phyloP scores from a whole-genome alignment of 129 eudicot genomes.

The Arctium minus region DNA sequence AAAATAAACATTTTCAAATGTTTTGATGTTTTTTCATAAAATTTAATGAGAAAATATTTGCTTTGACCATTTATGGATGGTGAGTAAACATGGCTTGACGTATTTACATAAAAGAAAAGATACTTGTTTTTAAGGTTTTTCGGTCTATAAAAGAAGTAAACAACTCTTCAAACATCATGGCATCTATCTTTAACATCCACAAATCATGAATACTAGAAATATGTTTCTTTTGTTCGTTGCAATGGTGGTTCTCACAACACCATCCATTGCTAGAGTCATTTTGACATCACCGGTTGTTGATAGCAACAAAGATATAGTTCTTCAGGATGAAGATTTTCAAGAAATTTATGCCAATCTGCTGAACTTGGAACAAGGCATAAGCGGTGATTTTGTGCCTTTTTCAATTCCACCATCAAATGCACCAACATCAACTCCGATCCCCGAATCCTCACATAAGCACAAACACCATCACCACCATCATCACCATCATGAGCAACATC shows the following conservation, averaged over 20 bases:
- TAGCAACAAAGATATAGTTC: neutral
- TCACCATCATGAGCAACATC: conserved; percentile 9
- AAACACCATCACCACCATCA: neutral
- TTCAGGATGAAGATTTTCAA: neutral
- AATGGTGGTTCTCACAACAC: conserved; percentile 23
- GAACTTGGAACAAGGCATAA: neutral
- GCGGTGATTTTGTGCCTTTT: neutral
- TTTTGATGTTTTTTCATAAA: too few species aligned
- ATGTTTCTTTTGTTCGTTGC: conserved; percentile 14
- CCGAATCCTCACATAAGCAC: conserved; percentile 12
- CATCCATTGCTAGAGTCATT: conserved; percentile 13
- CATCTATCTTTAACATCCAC: neutral
- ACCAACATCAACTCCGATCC: neutral
- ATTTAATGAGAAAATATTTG: too few species aligned
- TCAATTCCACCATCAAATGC: conserved; percentile 8
- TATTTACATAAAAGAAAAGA: too few species aligned
- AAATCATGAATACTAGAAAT: conserved; percentile 10
- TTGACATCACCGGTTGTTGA: conserved; percentile 4
- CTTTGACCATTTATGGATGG: too few species aligned
- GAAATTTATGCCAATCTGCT: neutral
- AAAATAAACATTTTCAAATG: too few species aligned
- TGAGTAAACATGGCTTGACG: too few species aligned
- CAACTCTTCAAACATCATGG: neutral
- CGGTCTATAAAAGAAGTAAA: conserved; percentile 6
- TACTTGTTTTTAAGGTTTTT: too few species aligned